A percentile compares a stretch with the other conserved stretches of the same genome.
These are phyloP conservation scores for Psidium friedrichsthalianum DNA, from an alignment of 345 rosid species.

Conservation along the genomic window DNA sequence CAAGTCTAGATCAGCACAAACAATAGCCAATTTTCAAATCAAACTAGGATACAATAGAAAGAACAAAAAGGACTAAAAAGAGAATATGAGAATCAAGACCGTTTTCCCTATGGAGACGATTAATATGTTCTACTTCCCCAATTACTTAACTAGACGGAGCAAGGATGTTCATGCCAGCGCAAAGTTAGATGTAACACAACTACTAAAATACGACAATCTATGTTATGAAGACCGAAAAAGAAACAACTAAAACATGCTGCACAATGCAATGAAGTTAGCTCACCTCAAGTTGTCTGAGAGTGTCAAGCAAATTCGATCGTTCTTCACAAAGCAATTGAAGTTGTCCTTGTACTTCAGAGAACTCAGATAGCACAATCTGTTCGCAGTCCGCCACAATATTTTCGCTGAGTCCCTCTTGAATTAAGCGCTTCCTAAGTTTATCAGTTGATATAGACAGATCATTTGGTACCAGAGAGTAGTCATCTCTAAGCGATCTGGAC, in stretches of 20 bases:
- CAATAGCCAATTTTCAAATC: not conserved
- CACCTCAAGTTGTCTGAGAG: slow-evolving; percentile 90
- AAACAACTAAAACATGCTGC: not conserved
- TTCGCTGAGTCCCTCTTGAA: slow-evolving; percentile 57
- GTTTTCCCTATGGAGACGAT: not conserved
- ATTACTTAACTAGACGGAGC: not conserved
- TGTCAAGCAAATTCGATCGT: slow-evolving; percentile 62
- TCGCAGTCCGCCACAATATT: slow-evolving; percentile 79
- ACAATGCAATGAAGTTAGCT: not conserved
- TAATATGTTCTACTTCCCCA: not conserved
- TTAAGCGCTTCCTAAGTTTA: slow-evolving; percentile 54
- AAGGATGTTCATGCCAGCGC: not conserved
- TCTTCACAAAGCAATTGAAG: slow-evolving; percentile 66
- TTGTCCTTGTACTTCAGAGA: slow-evolving; percentile 62
- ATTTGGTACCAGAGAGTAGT: slow-evolving; percentile 39
- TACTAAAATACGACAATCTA: not conserved
- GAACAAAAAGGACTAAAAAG: not conserved
- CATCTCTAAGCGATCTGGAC: slow-evolving; percentile 49
- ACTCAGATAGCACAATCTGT: slow-evolving; percentile 80
- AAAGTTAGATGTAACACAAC: not conserved
- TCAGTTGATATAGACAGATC: slow-evolving; percentile 73
- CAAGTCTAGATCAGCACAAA: not conserved
- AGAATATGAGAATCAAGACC: not conserved
- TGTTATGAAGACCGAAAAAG: not conserved
- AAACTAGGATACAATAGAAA: not conserved